Base-by-base conservation (phyloP, 331 rosid species). In the Acacia concinna region DNA sequence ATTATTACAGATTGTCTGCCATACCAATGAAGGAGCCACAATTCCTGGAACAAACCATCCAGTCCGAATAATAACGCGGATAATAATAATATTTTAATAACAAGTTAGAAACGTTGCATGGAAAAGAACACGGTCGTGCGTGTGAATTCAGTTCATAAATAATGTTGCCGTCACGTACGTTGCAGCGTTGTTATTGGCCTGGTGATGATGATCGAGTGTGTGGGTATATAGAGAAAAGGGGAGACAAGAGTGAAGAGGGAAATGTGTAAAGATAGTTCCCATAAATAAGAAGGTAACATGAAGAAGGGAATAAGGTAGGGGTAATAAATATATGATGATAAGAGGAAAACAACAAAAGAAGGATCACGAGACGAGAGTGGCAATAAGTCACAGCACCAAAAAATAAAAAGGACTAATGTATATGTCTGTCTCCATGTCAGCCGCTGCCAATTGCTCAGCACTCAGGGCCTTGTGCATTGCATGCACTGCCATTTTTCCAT, bases 351-450 rank as follows among this genome's bases (percentile, higher is more conserved):
- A 87, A 90, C 96, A 95, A 91, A 89, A 84, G 5, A 88, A 59
- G 94, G 90, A 87, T 95, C 98, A 95, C 98, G 97, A 92, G 97
- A 95, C 98, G 97, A 92, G 97, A 92, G 88, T 85, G 79, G 95
- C 68, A 86, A 87, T 79, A 83, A 85, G 59, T n/a, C 59, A 20
- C 27, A n/a, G 70, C 74, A 11, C 75, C 66, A 81, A 52, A 86
- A 87, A 49, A 49, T 79, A 60, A 84, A 81, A 87, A 89, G 90
- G 89, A 88, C 90, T 64, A 47, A 11, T 56, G 63, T 56, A 91
- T 88, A 11, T 56, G 63, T 56, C 92, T 88, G 96, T 89, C 76
- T 83, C 89, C 93, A 87, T 87, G 98, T 88, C 97, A 94, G 97
- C 74, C 86, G 89, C 98, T 90, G 92, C 81, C 74, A 31, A 10